Evolutionary conservation across 2,329 filamentous ascomycete genomes (phyloP).

Genomic region (Fusarium odoratissimum): DNA sequence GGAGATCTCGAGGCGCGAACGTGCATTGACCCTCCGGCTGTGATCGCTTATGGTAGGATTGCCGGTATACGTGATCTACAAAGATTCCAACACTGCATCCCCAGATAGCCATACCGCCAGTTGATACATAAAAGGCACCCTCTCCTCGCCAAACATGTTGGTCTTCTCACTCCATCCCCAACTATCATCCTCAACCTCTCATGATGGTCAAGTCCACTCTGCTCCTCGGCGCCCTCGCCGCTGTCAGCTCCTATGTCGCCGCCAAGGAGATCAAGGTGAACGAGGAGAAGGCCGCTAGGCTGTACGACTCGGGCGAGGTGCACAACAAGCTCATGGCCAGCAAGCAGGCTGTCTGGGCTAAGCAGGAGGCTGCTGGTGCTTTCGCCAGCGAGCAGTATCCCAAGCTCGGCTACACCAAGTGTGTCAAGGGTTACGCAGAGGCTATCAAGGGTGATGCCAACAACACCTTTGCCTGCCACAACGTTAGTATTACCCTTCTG

Average conservation of each 20-base stretch:
- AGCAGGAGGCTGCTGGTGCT: slow-evolving; percentile 48
- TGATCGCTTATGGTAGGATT: neutral
- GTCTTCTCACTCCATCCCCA: neutral
- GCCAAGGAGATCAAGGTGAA: slow-evolving; percentile 39
- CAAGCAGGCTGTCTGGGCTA: slow-evolving; percentile 49
- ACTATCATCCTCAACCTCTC: neutral
- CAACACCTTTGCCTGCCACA: slow-evolving; percentile 62
- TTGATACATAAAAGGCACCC: neutral
- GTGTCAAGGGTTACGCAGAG: slow-evolving; percentile 56
- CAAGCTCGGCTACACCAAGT: slow-evolving; percentile 53
- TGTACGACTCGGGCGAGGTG: slow-evolving; percentile 36
- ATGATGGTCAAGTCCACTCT: slow-evolving; percentile 39
- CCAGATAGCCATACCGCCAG: neutral
- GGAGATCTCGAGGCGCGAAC: neutral
- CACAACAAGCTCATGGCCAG: slow-evolving; percentile 37
- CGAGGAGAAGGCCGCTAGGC: slow-evolving; percentile 10
- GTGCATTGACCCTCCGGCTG: neutral
- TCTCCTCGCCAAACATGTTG: rapidly evolving
- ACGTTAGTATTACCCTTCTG: slow-evolving; percentile 46
- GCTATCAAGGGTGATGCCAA: slow-evolving; percentile 58
- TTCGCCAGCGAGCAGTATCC: slow-evolving; percentile 53
- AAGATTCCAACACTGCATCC: neutral
- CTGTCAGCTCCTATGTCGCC: slow-evolving; percentile 1
- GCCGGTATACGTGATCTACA: neutral
- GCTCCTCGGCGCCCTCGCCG: slow-evolving; percentile 24